Base-by-base conservation (phyloP, 148 eudicot species). In the Rhododendron griersonianum region DNA sequence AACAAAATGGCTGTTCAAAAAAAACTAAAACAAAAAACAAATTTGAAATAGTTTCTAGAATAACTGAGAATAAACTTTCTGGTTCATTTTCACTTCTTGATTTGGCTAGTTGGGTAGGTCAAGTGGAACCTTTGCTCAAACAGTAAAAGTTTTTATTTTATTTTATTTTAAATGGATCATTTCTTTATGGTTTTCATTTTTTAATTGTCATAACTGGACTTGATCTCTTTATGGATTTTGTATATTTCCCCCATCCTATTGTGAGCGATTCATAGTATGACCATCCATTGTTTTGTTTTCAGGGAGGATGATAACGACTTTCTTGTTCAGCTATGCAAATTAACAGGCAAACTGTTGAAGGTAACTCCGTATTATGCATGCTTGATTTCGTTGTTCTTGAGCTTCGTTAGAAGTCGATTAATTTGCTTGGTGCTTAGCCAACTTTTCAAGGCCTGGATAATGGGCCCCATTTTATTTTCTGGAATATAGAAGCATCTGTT, bases 301-400 rank as follows among this genome's bases (percentile, higher is more conserved):
- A 96, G 98, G 99, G 95, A 82, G 88, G 94, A 96, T 80, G 98
- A 94, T 6, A 81, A 92, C 84, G 99, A 95, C 85, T 96, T 96
- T 87, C 96, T 96, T 39, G 16, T 91, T 77, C 90, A 96, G 93
- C 92, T 96, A 75, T 95, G 99, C 92, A 93, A 87, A 87, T 84
- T 84, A 81, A 51, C 93, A 1, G 99, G 99, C 88, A 94, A 95
- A 85, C 95, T 95, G 61, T 87, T 96, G 84, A 95, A 91, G 96
- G 98, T 96, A 87, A 86, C n/a, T 76, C 59, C 16, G 19, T 73
- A 55, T 59, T 37, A 13, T n/a, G 61, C 45, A 21, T 73, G 74
- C 47, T 63, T 47, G 76, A 51, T 37, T 73, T 18, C 23, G 30
- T 28, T 25, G 41, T 69, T 63, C 25, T 75, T 41, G 25, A 77